Base-by-base conservation (phyloP, 2,329 filamentous ascomycete genomes). In the Calonectria leucothoes region DNA sequence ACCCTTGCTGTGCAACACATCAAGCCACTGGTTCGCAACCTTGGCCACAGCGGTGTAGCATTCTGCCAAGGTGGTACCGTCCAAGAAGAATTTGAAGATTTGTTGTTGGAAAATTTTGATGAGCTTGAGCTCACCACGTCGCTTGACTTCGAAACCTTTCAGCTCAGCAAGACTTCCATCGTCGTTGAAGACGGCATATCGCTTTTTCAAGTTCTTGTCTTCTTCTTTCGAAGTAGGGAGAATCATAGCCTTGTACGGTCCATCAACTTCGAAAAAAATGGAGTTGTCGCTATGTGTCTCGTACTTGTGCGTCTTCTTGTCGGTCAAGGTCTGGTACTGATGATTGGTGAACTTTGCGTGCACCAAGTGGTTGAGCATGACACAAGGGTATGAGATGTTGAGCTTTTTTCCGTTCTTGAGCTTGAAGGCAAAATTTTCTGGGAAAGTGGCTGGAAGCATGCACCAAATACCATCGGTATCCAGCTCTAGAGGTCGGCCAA, bases 391-490 rank as follows among this genome's bases (percentile, higher is more conserved):
- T 0, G 97, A 99, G 64, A 99, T 96, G n/a, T 93, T 89, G 73
- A 98, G 83, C 83, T 98, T 99, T 89, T 98, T 99, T 77, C 97
- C 97, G 79, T 96, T 97, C 84, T 96, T 98, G 78, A 98, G 86
- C 81, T 94, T 98, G 88, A 99, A 98, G 0, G 92, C 89, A 81
- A 98, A 98, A 84, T 99, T 98, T 82, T 99, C 97, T 0, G 97
- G 97, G 80, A 99, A 99, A 0, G 95, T 97, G 0, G 95, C 96
- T 0, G 97, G 97, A 79, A 99, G 89, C 91, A 99, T 99, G 86
- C 97, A 99, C 97, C 97, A 99, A 81, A 99, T 99, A 91, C 97
- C 97, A 82, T 99, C 97, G 3, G 97, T 99, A 84, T 99, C 97
- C 63, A 99, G 89, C 83, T 99, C 97, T 66, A 99, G 88, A 0